Conservation (phyloP, 805 yeast genomes). For the Lipomyces yamanashiensis region DNA sequence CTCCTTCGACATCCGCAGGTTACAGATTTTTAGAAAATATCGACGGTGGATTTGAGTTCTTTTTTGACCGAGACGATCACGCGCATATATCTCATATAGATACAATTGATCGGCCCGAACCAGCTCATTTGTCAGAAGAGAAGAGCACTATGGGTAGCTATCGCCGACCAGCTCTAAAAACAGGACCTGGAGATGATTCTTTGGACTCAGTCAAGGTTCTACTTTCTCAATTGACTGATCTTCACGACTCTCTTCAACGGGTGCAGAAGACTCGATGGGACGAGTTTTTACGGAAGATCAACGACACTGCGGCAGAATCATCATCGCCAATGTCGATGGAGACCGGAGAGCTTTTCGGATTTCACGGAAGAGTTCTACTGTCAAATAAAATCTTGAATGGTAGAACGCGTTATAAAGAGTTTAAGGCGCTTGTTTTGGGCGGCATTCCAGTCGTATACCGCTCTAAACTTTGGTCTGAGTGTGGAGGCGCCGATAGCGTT, state of each 20-base stretch:
- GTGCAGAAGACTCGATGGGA: conserved; percentile 54
- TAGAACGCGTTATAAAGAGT: conserved; percentile 41
- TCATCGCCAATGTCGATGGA: conserved; percentile 38
- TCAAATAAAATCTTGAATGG: conserved; percentile 32
- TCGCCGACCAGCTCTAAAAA: background rate
- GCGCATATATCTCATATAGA: conserved; percentile 1
- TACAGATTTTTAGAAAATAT: conserved; percentile 31
- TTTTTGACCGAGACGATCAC: conserved; percentile 20
- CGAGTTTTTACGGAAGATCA: conserved; percentile 48
- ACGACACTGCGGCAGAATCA: conserved; percentile 39
- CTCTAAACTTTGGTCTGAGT: conserved; percentile 57
- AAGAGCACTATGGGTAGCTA: background rate
- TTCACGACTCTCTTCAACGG: conserved; percentile 52
- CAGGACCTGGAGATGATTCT: conserved; percentile 8
- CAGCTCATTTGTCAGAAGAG: conserved; percentile 19
- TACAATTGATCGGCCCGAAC: conserved; percentile 23
- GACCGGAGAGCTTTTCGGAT: conserved; percentile 48
- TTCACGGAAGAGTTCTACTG: conserved; percentile 49
- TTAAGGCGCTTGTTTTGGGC: conserved; percentile 47
- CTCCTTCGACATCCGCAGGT: conserved; percentile 14
- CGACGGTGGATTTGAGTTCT: conserved; percentile 29
- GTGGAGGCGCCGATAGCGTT: conserved; percentile 55
- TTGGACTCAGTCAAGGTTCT: conserved; percentile 40
- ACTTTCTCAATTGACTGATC: conserved; percentile 49
- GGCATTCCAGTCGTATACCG: conserved; percentile 59